These are phyloP conservation scores for Salix purpurea DNA, from an alignment of 345 rosid species.

Conservation along the genomic window DNA sequence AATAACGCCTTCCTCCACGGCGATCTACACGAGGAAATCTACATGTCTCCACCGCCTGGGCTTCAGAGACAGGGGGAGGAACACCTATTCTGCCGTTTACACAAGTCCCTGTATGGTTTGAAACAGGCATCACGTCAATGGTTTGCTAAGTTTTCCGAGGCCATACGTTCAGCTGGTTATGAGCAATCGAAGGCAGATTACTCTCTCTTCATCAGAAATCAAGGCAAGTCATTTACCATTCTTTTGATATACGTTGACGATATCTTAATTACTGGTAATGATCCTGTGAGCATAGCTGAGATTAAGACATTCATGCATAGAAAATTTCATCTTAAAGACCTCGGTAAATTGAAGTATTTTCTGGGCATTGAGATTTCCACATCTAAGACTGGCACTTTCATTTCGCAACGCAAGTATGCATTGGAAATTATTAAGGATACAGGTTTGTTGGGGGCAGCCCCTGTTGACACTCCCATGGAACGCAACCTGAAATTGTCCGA, in stretches of 20 bases:
- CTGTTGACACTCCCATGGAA: neutral
- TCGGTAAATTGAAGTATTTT: neutral
- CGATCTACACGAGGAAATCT: neutral
- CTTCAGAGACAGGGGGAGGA: neutral
- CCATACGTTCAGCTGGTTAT: neutral
- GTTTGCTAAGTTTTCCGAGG: neutral
- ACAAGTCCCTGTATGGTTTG: neutral
- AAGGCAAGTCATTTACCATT: neutral
- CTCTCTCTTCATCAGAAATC: neutral
- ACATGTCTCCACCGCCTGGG: neutral
- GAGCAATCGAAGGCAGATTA: neutral
- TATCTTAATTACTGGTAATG: conserved; percentile 1
- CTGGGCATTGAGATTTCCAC: conserved; percentile 1
- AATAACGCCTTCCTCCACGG: too few relatives aligned
- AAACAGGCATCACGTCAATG: neutral
- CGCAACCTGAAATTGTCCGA: conserved; percentile 2
- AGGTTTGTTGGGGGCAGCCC: neutral
- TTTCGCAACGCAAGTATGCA: neutral
- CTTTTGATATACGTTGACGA: neutral
- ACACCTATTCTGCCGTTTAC: neutral
- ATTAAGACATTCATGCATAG: neutral
- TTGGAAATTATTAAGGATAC: neutral
- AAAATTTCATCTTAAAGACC: neutral
- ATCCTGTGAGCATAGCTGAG: neutral
- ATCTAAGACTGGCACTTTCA: neutral